A percentile compares a stretch with the other conserved stretches of the same genome.
These are phyloP conservation scores for Stagonosporopsis cucurbitacearum DNA, from an alignment of 2,329 filamentous ascomycete species.

Conservation along the genomic window DNA sequence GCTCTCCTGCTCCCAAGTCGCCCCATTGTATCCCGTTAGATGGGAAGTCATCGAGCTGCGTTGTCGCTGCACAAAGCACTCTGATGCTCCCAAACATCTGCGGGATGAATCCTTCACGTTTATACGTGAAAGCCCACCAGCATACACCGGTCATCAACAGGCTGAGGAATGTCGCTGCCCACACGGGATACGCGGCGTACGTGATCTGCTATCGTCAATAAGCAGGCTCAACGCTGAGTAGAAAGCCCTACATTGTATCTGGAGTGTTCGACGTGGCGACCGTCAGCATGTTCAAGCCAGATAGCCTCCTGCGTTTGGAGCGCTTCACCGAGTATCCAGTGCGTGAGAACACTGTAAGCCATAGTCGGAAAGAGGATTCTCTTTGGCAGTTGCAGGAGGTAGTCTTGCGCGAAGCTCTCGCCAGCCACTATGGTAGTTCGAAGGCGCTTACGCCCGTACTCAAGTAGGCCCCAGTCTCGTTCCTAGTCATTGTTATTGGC, in stretches of 20 bases:
- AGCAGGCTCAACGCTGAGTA: neutral
- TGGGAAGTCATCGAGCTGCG: constrained; percentile 38
- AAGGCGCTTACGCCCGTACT: constrained; percentile 30
- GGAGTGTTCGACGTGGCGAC: constrained; percentile 4
- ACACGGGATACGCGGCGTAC: constrained; percentile 31
- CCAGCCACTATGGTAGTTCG: constrained; percentile 40
- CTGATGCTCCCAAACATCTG: constrained; percentile 46
- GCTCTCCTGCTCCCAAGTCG: constrained; percentile 29
- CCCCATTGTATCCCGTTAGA: constrained; percentile 34
- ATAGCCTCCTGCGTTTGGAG: constrained; percentile 37
- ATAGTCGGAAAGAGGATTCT: constrained; percentile 41
- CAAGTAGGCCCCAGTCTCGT: constrained; percentile 39
- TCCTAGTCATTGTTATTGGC: constrained; percentile 20
- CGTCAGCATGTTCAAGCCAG: constrained; percentile 26
- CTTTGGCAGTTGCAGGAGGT: constrained; percentile 42
- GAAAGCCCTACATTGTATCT: neutral
- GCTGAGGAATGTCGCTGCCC: constrained; percentile 35
- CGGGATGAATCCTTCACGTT: constrained; percentile 41
- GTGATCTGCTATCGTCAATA: constrained; percentile 27
- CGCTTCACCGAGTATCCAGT: constrained; percentile 44
- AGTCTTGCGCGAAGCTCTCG: constrained; percentile 35
- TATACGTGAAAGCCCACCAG: constrained; percentile 43
- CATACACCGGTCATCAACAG: constrained; percentile 40
- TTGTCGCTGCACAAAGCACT: constrained; percentile 37
- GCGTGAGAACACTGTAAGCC: constrained; percentile 35